Percentiles rank a stretch among this genome's conserved stretches.
Evolutionary conservation across 805 yeast genomes (phyloP).

Genomic region (Candida dajiaensis): DNA sequence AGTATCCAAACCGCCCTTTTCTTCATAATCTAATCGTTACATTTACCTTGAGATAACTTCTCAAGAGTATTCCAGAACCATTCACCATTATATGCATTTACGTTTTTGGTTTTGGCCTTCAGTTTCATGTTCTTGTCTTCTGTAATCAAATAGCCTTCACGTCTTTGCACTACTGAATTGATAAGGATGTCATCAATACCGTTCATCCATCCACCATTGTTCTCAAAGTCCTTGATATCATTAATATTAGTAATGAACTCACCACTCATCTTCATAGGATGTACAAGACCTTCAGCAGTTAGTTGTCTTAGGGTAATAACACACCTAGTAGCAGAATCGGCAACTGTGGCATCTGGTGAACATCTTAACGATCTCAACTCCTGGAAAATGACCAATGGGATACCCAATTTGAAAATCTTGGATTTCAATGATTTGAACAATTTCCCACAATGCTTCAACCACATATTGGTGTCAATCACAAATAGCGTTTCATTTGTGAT

Average conservation of each 20-base stretch:
- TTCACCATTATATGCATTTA: constrained; percentile 48
- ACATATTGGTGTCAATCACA: constrained; percentile 70
- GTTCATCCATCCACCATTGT: constrained; percentile 65
- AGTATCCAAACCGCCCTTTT: background rate
- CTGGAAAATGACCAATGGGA: constrained; percentile 74
- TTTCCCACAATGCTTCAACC: constrained; percentile 78
- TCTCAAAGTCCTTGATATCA: constrained; percentile 70
- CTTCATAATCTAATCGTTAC: constrained; percentile 38
- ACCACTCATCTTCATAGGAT: constrained; percentile 66
- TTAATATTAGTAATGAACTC: constrained; percentile 60
- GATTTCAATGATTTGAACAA: constrained; percentile 62
- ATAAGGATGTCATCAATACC: constrained; percentile 56
- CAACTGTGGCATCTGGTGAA: constrained; percentile 64
- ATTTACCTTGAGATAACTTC: constrained; percentile 37
- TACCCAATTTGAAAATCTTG: constrained; percentile 51
- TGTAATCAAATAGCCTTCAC: constrained; percentile 38
- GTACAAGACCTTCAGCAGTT: constrained; percentile 45
- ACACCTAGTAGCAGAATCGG: constrained; percentile 78
- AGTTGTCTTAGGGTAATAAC: constrained; percentile 69
- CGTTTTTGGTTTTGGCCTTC: constrained; percentile 53
- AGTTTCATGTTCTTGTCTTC: constrained; percentile 71
- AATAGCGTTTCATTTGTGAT: constrained; percentile 36
- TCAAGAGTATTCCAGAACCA: constrained; percentile 56
- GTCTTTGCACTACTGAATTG: constrained; percentile 13
- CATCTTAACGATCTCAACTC: constrained; percentile 67